Evolutionary conservation across 805 yeast species (phyloP), one percentile per base, ranked within the genome.

Genomic region (Teunomyces atbi): DNA sequence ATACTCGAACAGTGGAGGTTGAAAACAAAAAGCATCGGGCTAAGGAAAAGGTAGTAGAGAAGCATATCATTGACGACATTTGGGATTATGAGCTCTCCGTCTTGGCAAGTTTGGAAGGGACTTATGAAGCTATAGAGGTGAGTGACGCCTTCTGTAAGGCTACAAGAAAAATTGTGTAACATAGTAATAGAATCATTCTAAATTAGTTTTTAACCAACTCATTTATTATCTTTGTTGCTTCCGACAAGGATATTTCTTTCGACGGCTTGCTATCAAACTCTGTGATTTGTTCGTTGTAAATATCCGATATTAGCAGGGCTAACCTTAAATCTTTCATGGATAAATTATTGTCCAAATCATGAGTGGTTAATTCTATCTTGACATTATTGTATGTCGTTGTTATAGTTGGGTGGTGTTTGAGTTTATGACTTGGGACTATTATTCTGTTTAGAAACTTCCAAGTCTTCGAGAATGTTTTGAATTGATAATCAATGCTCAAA

Each of bases 121-220:
- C 89, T 3, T 94, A 94, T 60, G 96, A 91, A 65, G 97, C 97
- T 5, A 78, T 89, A 37, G 90, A 85, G 59, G 81, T 94, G n/a
- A 80, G 81, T 38, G 99, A 94, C 68, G 85, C 87, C 6, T 86
- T 71, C 65, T 94, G 99, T 73, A 43, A 38, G 29, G 66, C 64
- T 11, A 45, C 46, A 39, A 45, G 59, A 46, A 54, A 30, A 49
- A 40, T 41, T 21, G 32, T 38, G 33, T 27, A 38, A 38, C 13
- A 26, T 26, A 38, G 33, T 38, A 38, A 38, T 27, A 27, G 33
- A 23, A 8, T 26, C 26, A 15, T 21, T 23, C 18, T 26, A 15
- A 27, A 26, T 18, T 43, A 27, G 35, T 29, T 39, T 12, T 41
- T 41, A 1, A 51, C 42, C 44, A 51, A 45, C 20, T 51, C 52